Percentiles rank a stretch among this genome's conserved stretches.
Evolutionary conservation across 2,329 filamentous ascomycete species (phyloP).

Genomic region (Colletotrichum cereale): DNA sequence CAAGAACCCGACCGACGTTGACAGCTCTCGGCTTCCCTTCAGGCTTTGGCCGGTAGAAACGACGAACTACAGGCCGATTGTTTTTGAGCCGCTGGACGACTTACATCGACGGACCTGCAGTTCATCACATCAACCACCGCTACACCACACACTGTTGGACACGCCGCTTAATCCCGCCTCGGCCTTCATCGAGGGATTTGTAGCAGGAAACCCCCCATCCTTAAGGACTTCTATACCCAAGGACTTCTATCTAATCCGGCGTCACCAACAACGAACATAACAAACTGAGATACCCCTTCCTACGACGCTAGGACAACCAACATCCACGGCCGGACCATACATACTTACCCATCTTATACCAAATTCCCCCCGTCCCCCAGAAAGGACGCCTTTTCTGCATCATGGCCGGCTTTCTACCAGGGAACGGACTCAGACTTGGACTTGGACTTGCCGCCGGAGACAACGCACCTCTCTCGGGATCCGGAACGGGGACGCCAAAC

Average conservation of each 20-base stretch:
- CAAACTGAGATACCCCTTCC: conserved; percentile 12
- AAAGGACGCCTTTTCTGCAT: background rate
- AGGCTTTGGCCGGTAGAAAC: conserved; percentile 1
- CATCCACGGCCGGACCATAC: background rate
- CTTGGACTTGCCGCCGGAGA: conserved; percentile 6
- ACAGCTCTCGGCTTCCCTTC: conserved; percentile 10
- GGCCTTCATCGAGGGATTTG: background rate
- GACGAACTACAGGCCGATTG: background rate
- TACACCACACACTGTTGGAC: background rate
- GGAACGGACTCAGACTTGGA: background rate
- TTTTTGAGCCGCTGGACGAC: conserved; percentile 38
- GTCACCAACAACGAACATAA: conserved; percentile 7
- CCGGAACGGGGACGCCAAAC: conserved; percentile 25
- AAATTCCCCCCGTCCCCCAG: background rate
- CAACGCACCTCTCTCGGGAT: conserved; percentile 2
- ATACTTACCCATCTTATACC: background rate
- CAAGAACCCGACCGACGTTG: conserved; percentile 21
- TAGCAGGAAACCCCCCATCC: background rate
- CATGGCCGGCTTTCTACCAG: conserved; percentile 34
- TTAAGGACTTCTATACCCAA: background rate
- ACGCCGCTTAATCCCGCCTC: background rate
- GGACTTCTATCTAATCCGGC: background rate
- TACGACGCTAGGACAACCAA: background rate
- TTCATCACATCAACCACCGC: background rate
- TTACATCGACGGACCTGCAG: conserved; percentile 7